Conservation (phyloP, 257 asterid genomes). For the Mitragyna speciosa region DNA sequence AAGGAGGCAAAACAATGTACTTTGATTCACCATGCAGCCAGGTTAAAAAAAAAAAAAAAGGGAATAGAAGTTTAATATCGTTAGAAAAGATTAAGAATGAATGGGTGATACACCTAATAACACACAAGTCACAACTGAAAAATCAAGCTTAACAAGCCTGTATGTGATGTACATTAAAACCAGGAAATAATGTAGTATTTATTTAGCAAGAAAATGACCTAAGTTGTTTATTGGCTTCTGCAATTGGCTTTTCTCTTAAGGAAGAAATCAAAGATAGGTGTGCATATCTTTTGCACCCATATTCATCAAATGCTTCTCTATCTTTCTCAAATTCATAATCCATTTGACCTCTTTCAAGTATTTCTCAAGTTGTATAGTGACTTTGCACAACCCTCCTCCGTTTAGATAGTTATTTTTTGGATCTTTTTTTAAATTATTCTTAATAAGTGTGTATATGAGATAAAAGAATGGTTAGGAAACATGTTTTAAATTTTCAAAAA, state of each 20-base stretch:
- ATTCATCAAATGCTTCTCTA: not conserved
- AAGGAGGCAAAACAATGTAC: constrained; percentile 74
- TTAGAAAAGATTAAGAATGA: too few relatives aligned
- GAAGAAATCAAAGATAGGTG: too few relatives aligned
- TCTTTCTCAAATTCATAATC: not conserved
- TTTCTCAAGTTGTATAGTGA: not conserved
- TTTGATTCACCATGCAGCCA: constrained; percentile 15
- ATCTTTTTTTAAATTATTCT: too few relatives aligned
- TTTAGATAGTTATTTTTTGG: too few relatives aligned
- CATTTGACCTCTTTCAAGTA: not conserved
- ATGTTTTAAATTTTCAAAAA: too few relatives aligned
- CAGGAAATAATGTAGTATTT: too few relatives aligned
- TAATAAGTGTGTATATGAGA: too few relatives aligned
- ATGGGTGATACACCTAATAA: too few relatives aligned
- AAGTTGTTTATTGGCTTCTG: not conserved
- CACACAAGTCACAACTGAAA: too few relatives aligned
- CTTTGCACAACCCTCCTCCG: too few relatives aligned
- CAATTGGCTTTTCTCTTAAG: not conserved
- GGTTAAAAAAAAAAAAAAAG: not conserved
- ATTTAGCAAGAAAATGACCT: not conserved
- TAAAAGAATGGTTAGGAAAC: too few relatives aligned
- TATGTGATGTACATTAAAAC: not conserved
- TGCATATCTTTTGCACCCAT: not conserved
- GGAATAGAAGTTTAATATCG: not conserved
- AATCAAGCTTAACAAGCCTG: not conserved